Conservation (phyloP, 2,329 filamentous ascomycete species). For the Scedosporium dehoogii region DNA sequence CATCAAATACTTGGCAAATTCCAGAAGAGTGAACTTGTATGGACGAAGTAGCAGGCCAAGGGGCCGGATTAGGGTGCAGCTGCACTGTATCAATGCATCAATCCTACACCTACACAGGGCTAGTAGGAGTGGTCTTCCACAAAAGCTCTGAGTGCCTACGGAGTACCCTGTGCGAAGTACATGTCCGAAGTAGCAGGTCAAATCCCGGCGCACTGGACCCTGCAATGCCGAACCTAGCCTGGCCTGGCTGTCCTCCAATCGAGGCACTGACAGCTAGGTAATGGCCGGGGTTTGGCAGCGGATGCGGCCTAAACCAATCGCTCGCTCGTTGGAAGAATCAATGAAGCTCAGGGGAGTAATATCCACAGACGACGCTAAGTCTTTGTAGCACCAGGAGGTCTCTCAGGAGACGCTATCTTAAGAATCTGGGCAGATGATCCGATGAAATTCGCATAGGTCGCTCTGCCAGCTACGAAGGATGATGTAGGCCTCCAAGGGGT, state of each 20-base stretch:
- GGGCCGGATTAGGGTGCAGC: no score
- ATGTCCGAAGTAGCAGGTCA: background rate
- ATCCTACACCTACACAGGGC: no score
- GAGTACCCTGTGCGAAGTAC: no score
- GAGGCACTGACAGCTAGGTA: background rate
- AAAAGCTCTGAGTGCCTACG: background rate
- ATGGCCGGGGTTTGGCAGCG: no score
- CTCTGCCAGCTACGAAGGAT: no score
- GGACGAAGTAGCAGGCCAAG: no score
- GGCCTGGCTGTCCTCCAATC: background rate
- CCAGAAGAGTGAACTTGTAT: no score
- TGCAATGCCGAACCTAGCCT: background rate
- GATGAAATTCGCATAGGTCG: background rate
- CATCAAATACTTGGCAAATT: no score
- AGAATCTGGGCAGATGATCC: background rate
- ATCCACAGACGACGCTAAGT: background rate
- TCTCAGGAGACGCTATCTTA: background rate
- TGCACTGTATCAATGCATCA: background rate
- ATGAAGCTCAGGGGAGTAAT: no score
- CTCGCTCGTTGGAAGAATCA: no score
- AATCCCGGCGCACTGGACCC: background rate
- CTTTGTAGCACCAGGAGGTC: background rate
- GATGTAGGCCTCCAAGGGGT: background rate
- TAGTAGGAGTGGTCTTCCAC: background rate
- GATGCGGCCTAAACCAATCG: no score